These are phyloP conservation scores for Thalia dealbata DNA, from an alignment of 176 grass and related monocot genomes.

Conservation along the genomic window DNA sequence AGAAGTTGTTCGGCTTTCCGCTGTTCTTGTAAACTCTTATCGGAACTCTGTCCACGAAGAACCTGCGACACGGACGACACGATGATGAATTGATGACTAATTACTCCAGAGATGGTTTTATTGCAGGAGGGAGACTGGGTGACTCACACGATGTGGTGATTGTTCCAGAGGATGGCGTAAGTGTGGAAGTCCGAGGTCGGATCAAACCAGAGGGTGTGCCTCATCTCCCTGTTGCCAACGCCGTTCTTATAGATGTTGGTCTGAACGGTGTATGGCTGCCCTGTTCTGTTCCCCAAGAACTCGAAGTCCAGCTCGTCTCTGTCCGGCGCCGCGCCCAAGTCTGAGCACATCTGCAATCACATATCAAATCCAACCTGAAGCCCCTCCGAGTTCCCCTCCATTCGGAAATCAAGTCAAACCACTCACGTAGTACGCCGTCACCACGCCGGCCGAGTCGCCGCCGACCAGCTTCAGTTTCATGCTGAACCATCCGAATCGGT, in stretches of 20 bases:
- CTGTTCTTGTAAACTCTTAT: conserved; percentile 75
- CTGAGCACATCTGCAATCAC: conserved; percentile 75
- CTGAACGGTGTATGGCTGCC: conserved; percentile 83
- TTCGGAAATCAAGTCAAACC: background rate
- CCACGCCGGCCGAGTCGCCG: conserved; percentile 87
- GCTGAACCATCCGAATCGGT: conserved; percentile 91
- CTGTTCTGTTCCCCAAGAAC: conserved; percentile 88
- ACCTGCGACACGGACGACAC: conserved; percentile 29
- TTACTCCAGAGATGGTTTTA: no score
- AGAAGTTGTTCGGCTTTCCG: conserved; percentile 46
- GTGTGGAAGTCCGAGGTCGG: conserved; percentile 81
- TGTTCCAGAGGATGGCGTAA: conserved; percentile 86
- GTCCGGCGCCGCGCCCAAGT: conserved; percentile 60
- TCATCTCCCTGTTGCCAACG: conserved; percentile 73
- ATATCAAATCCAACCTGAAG: background rate
- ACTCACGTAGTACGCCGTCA: conserved; percentile 82
- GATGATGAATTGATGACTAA: no score
- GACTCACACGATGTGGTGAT: conserved; percentile 74
- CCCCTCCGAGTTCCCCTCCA: background rate
- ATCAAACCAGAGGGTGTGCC: conserved; percentile 88
- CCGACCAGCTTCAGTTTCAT: conserved; percentile 97
- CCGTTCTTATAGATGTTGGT: conserved; percentile 85
- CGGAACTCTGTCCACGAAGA: conserved; percentile 86
- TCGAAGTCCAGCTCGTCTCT: conserved; percentile 93
- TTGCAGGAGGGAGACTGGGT: no score